These are phyloP conservation scores for Malassezia equina DNA, from an alignment of 1,284 basidiomycete species.

Conservation along the genomic window DNA sequence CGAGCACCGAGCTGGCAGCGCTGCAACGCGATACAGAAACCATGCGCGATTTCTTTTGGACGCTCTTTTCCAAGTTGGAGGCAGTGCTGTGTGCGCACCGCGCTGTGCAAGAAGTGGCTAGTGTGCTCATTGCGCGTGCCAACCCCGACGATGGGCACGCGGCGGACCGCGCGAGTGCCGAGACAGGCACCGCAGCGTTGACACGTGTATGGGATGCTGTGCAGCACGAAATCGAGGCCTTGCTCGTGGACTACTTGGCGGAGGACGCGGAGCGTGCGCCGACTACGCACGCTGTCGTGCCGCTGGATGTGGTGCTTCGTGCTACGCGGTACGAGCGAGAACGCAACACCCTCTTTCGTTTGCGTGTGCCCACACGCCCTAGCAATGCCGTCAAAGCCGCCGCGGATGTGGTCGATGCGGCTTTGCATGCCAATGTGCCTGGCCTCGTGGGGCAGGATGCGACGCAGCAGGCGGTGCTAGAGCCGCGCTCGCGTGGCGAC, in stretches of 20 bases:
- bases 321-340: conserved; percentile 32
- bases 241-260: conserved; percentile 83
- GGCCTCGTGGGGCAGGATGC: conserved; percentile 60
- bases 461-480: not conserved
- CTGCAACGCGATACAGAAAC: conserved; percentile 40
- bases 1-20: conserved; percentile 27
- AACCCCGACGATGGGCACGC: conserved; percentile 26
- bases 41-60: conserved; percentile 84
- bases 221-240: conserved; percentile 66
- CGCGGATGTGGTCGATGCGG: conserved; percentile 73
- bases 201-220: conserved; percentile 84
- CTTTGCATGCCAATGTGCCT: conserved; percentile 81
- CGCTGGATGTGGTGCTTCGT: conserved; percentile 79
- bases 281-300: conserved; percentile 62
- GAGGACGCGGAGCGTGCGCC: conserved; percentile 73
- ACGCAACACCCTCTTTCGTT: conserved; percentile 62
- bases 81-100: conserved; percentile 88
- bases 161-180: conserved; percentile 11
- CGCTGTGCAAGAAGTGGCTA: conserved; percentile 72
- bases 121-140: conserved; percentile 25
- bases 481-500: conserved; percentile 1
- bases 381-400: conserved; percentile 59
- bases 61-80: conserved; percentile 87
- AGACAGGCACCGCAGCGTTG: conserved; percentile 48
- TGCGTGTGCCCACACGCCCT: conserved; percentile 58